A percentile compares a stretch with the other conserved stretches of the same genome.
Evolutionary conservation across 768 basidiomycete species (phyloP).

Genomic region (Rickenella mellea): DNA sequence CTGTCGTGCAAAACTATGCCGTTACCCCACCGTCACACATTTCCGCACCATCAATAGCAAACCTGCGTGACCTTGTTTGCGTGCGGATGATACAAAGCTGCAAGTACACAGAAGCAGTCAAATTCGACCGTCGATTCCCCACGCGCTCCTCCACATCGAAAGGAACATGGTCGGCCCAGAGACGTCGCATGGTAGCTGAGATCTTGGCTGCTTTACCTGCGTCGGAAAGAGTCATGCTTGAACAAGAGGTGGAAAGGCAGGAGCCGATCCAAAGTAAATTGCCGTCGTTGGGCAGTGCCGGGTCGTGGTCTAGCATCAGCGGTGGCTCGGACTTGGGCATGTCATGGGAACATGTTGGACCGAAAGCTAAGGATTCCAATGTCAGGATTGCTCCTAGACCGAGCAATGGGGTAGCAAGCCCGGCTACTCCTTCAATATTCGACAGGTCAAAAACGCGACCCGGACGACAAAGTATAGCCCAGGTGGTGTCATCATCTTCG

Average conservation of each 20-base stretch:
- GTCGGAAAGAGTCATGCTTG: conserved; percentile 54
- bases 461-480: conserved; percentile 5
- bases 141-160: conserved; percentile 29
- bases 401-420: conserved; percentile 3
- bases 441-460: conserved; percentile 4
- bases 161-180: conserved; percentile 24
- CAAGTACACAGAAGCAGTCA: conserved; percentile 62
- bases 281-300: neutral
- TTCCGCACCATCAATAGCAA: conserved; percentile 38
- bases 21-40: conserved; percentile 42
- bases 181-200: conserved; percentile 63
- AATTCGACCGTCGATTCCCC: conserved; percentile 56
- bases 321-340: conserved; percentile 33
- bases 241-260: conserved; percentile 41
- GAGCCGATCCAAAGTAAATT: conserved; percentile 10
- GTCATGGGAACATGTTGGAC: conserved; percentile 55
- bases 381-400: conserved; percentile 7
- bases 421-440: conserved; percentile 4
- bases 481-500: conserved; percentile 3
- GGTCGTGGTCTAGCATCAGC: conserved; percentile 7
- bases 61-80: conserved; percentile 71
- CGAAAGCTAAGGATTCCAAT: conserved; percentile 1
- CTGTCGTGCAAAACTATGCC: conserved; percentile 46
- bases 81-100: conserved; percentile 70
- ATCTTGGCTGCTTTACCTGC: conserved; percentile 53